Evolutionary conservation across 352 stramenopile genomes (phyloP), one percentile per base, ranked within the genome.

Genomic region (Phytopythium sindhum): DNA sequence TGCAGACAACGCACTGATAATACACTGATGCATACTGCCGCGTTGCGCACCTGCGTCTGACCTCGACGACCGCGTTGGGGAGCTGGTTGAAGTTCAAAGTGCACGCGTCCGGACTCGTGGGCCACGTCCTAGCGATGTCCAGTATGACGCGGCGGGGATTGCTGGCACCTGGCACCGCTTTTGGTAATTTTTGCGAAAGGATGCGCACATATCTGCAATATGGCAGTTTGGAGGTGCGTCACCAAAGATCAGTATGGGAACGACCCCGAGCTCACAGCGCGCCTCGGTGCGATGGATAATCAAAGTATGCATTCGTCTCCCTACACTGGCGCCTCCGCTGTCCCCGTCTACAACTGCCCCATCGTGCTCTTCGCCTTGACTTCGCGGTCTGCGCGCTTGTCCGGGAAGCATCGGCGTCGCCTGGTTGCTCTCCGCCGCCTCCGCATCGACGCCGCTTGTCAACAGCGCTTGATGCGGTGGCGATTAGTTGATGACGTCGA

Each of bases 401-500:
- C 42, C 14, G 4, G 19, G 21, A 52, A 11, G 45, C 45, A 4
- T 52, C 21, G 45, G 45, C 45, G 45, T 48, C 42, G 17, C 17
- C 19, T 9, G 42, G 21, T 14, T 9, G 42, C 19, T 48, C 42
- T 48, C 17, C 42, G 33, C 14, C 33, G 5, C 33, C 10, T 10
- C 14, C 33, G 19, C 42, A 21, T 12, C 42, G 6, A 48, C 42
- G 42, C 42, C 17, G 17, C 21, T 1, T 9, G 7, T 0, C 9
- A 19, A 26, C 26, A 21, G 28, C 53, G 24, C 19, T 47, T 3
- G 37, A n/a, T 26, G 19, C 29, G 33, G 4, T 14, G 33, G 33
- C 33, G 39, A 55, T 89, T 91, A 93, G 77, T 93, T 93, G 71
- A 95, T 93, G 41, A 97, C 87, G 56, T 99, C 96, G 29, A 99